Evolutionary conservation across 495 filamentous ascomycete genomes (phyloP).

Genomic region (Staphylotrichum tortipilum): DNA sequence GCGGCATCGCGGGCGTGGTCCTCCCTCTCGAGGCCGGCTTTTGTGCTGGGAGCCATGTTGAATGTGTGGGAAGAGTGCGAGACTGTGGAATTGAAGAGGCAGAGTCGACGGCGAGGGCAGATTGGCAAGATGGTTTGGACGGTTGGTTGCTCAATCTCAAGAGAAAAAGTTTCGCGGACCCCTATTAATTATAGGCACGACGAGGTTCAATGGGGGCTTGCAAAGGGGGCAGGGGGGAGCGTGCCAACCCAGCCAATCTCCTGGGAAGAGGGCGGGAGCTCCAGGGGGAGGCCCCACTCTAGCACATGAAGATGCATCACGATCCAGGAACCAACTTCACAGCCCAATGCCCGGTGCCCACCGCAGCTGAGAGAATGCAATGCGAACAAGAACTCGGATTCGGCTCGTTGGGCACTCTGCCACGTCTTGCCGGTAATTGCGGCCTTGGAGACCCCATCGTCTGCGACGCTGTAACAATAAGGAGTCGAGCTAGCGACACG

Average conservation of each 20-base stretch:
- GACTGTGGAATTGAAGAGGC: background rate
- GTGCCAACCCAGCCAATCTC: constrained; percentile 2
- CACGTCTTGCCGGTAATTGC: background rate
- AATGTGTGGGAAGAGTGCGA: background rate
- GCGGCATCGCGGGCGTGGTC: constrained; percentile 83
- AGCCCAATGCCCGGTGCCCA: too few relatives aligned
- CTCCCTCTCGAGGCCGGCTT: constrained; percentile 65
- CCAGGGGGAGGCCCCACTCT: background rate
- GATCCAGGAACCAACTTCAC: background rate
- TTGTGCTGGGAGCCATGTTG: constrained; percentile 53
- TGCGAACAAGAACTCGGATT: constrained; percentile 7
- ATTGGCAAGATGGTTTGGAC: background rate
- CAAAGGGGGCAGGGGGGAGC: constrained; percentile 2
- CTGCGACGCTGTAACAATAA: too few relatives aligned
- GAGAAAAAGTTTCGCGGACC: constrained; percentile 12
- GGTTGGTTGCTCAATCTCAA: background rate
- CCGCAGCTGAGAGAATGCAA: too few relatives aligned
- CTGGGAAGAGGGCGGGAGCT: background rate
- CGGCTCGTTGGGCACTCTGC: background rate
- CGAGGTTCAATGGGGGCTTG: background rate
- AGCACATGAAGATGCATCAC: background rate
- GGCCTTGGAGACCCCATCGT: background rate
- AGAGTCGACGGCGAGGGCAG: background rate
- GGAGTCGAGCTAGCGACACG: too few relatives aligned
- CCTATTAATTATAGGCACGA: constrained; percentile 8